phyloP scores from a whole-genome alignment of 2,329 filamentous ascomycete species.

The Orbilia brochopaga region DNA sequence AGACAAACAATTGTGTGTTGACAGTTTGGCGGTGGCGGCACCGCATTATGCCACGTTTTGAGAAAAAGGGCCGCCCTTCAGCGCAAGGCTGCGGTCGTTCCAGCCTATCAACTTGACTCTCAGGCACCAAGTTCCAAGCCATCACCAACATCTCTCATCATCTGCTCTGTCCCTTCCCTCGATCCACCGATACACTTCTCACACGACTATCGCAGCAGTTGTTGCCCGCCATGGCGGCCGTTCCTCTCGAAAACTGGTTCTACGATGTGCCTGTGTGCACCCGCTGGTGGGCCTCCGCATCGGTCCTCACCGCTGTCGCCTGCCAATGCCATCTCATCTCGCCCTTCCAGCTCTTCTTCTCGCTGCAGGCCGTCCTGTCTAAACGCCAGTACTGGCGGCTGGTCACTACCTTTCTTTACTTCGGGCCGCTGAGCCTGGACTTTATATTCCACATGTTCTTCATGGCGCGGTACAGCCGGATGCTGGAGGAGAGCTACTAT shows the following conservation, averaged over 20 bases:
- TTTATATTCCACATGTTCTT: slow-evolving; percentile 98
- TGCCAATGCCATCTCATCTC: slow-evolving; percentile 93
- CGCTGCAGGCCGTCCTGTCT: slow-evolving; percentile 85
- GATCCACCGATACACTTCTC: slow-evolving; percentile 5
- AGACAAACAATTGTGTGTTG: no score
- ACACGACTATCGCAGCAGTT: neutral
- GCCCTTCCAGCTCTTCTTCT: slow-evolving; percentile 96
- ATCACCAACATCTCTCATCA: slow-evolving; percentile 3
- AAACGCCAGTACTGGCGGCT: slow-evolving; percentile 98
- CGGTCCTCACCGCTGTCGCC: slow-evolving; percentile 81
- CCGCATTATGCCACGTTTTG: slow-evolving; percentile 43
- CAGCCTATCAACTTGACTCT: no score
- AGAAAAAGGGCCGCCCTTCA: slow-evolving; percentile 11
- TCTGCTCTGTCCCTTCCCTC: neutral
- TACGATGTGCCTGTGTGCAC: slow-evolving; percentile 98
- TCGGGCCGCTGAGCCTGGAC: slow-evolving; percentile 90
- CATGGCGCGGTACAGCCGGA: slow-evolving; percentile 90
- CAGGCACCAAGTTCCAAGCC: neutral
- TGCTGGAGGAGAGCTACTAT: slow-evolving; percentile 87
- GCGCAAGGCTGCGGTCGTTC: slow-evolving; percentile 10
- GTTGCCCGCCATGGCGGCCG: slow-evolving; percentile 57
- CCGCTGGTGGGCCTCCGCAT: slow-evolving; percentile 94
- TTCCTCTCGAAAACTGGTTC: slow-evolving; percentile 93
- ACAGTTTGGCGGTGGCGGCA: no score
- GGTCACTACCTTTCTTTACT: slow-evolving; percentile 96